Evolutionary conservation across 2,329 filamentous ascomycete species (phyloP).

Genomic region (Sporothrix brunneoviolacea): DNA sequence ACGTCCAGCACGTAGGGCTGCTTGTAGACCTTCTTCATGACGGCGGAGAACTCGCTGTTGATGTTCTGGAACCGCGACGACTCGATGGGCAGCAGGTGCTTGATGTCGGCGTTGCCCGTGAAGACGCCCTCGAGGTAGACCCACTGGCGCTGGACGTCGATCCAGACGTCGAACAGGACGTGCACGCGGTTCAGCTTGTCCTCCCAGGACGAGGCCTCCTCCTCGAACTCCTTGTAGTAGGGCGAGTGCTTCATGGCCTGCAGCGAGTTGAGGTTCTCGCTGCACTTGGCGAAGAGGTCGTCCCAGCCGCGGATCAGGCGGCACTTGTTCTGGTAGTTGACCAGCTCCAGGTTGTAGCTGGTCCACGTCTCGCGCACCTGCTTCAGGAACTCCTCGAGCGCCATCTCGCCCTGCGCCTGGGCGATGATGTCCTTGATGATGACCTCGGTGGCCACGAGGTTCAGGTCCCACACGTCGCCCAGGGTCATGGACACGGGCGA

Average conservation of each 20-base stretch:
- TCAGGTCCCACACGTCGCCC: conserved; percentile 98
- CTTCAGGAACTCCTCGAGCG: conserved; percentile 92
- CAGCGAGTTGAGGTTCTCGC: conserved; percentile 93
- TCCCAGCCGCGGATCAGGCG: conserved; percentile 97
- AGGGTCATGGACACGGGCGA: conserved; percentile 91
- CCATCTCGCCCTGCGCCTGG: conserved; percentile 97
- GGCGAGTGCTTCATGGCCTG: conserved; percentile 99
- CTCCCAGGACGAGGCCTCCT: conserved; percentile 94
- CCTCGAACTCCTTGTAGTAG: conserved; percentile 99
- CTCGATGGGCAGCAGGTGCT: conserved; percentile 92
- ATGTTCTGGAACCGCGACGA: conserved; percentile 98
- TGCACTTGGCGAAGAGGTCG: conserved; percentile 96
- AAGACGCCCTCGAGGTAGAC: conserved; percentile 99
- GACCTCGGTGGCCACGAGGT: conserved; percentile 77
- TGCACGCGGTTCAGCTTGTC: conserved; percentile 97
- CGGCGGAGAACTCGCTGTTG: conserved; percentile 96
- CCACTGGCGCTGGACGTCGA: conserved; percentile 99
- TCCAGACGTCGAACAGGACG: conserved; percentile 98
- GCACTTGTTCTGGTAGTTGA: conserved; percentile 97
- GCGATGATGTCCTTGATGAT: conserved; percentile 89
- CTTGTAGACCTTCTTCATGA: conserved; percentile 99
- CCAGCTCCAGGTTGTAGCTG: conserved; percentile 86
- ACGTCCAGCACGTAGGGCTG: conserved; percentile 94
- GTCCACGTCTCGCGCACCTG: conserved; percentile 96
- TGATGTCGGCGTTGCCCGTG: conserved; percentile 97